These are phyloP conservation scores for Phialemoniopsis sp. DNA, from an alignment of 2,329 filamentous ascomycete genomes.

Conservation along the genomic window DNA sequence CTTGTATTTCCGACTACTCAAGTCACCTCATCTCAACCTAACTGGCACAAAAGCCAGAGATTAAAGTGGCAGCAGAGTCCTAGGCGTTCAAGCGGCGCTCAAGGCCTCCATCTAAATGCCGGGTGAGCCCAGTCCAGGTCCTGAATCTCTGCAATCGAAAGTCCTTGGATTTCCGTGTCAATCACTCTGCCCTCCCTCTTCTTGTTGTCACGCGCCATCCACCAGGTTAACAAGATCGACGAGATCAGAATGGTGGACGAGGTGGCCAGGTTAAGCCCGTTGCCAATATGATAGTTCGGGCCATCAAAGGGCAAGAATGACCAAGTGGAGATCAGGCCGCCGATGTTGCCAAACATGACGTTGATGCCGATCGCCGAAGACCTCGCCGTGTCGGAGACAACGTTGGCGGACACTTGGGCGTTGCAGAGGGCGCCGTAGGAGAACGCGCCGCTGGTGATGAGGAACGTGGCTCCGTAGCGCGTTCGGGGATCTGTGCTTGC, in stretches of 20 bases:
- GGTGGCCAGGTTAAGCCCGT: constrained; percentile 64
- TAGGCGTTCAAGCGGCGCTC: no score
- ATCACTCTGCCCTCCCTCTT: constrained; percentile 49
- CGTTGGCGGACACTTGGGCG: constrained; percentile 63
- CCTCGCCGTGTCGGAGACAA: constrained; percentile 64
- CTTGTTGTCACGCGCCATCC: constrained; percentile 61
- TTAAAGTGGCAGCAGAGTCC: no score
- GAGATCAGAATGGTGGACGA: constrained; percentile 51
- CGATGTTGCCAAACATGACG: constrained; percentile 20
- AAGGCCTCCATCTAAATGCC: constrained; percentile 54
- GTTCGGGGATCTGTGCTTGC: constrained; percentile 42
- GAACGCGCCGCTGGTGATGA: constrained; percentile 60
- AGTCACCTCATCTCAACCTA: no score
- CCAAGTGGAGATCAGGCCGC: constrained; percentile 49
- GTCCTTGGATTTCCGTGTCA: constrained; percentile 51
- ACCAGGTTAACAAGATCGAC: constrained; percentile 44
- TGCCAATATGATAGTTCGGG: constrained; percentile 65
- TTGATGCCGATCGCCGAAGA: constrained; percentile 26
- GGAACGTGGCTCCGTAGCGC: constrained; percentile 65
- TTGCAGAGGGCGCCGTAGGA: constrained; percentile 60
- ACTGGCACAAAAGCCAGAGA: no score
- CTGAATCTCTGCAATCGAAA: constrained; percentile 48
- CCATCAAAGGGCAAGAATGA: constrained; percentile 57
- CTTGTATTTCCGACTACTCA: no score
- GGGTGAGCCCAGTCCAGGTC: constrained; percentile 67